Percentiles rank a stretch among this genome's conserved stretches.
phyloP scores from a whole-genome alignment of 305 asterid species.

The Coffea humblotiana region DNA sequence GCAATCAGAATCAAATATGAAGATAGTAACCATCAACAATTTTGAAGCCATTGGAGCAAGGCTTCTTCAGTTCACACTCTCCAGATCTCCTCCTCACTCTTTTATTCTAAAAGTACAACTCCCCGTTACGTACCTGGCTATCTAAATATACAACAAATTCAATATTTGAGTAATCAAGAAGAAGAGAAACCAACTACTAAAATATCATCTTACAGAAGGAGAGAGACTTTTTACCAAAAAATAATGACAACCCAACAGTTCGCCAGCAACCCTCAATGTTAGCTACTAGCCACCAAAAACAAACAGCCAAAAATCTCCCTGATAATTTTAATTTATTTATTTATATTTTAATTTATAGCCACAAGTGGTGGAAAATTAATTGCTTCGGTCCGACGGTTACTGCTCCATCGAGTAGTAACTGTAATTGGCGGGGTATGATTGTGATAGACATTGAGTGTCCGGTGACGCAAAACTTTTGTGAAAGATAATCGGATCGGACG shows the following conservation, averaged over 20 bases:
- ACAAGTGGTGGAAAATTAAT: background rate
- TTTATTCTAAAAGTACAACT: constrained; percentile 1
- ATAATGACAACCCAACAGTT: constrained; percentile 27
- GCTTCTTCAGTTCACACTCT: constrained; percentile 10
- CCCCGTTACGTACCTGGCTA: constrained; percentile 22
- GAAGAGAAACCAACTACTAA: constrained; percentile 19
- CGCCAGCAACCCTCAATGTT: constrained; percentile 24
- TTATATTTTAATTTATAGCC: background rate
- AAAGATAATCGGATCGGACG: background rate
- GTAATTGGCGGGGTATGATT: background rate
- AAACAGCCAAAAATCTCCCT: background rate
- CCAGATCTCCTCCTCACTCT: constrained; percentile 37
- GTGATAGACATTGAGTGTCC: background rate
- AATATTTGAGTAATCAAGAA: constrained; percentile 41
- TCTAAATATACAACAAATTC: constrained; percentile 27
- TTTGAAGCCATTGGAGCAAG: constrained; percentile 65
- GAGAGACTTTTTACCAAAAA: constrained; percentile 17
- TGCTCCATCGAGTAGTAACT: background rate
- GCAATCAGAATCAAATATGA: constrained; percentile 78
- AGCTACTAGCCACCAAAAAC: constrained; percentile 26
- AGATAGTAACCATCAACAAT: constrained; percentile 45
- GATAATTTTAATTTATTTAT: background rate
- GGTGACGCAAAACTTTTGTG: constrained; percentile 10
- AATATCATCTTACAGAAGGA: background rate
- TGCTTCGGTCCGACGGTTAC: background rate